Evolutionary conservation across 768 basidiomycete species (phyloP).

Genomic region (Kondoa subrosea): DNA sequence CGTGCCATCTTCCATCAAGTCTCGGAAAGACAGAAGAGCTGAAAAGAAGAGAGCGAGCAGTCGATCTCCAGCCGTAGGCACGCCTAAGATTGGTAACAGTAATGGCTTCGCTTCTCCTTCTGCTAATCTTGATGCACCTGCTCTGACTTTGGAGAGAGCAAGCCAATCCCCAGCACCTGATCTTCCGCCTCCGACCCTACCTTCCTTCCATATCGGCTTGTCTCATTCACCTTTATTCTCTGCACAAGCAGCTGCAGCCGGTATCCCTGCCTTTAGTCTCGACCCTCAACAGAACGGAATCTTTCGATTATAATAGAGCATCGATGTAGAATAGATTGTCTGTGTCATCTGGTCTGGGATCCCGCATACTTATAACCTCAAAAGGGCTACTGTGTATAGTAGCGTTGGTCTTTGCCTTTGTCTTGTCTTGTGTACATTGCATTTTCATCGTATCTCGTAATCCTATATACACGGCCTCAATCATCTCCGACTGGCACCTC

Average conservation of each 20-base stretch:
- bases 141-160: neutral
- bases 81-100: neutral
- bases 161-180: neutral
- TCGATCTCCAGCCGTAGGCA: neutral
- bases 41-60: neutral
- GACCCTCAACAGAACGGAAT: neutral
- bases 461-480: slow-evolving; percentile 4
- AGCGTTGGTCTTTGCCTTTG: neutral
- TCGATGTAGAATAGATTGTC: neutral
- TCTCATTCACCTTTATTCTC: neutral
- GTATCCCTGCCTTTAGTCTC: neutral
- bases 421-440: neutral
- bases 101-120: neutral
- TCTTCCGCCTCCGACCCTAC: neutral
- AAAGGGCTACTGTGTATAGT: too few species aligned
- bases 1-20: slow-evolving; percentile 7
- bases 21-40: slow-evolving; percentile 2
- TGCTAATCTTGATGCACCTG: neutral
- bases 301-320: neutral
- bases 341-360: neutral
- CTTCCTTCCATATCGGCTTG: neutral
- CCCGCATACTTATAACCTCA: too few species aligned
- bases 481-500: slow-evolving; percentile 38
- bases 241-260: neutral
- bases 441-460: neutral